Base-by-base conservation (phyloP, 2,329 filamentous ascomycete genomes). In the Penicillium griseofulvum region DNA sequence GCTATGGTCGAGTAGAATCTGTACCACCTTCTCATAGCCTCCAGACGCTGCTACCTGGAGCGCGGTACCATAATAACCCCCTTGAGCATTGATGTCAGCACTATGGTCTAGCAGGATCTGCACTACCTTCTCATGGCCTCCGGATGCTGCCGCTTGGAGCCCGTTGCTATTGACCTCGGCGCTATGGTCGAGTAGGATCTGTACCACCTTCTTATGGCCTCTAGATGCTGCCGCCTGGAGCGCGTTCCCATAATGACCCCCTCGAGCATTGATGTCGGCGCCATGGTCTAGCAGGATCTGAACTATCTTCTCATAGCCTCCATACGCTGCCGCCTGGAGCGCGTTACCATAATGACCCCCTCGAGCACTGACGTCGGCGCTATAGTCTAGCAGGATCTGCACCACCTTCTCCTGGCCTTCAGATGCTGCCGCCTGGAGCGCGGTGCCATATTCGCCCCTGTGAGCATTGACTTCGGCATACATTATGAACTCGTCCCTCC, bases 1-100 rank as follows among this genome's bases (percentile, higher is more conserved):
- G 19, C 51, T 51, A 33, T 29, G 42, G 31, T 54, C 50, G n/a
- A n/a, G n/a, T n/a, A 58, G 36, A 24, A 24, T 47, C 10, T 56
- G 53, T 1, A 50, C 49, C 5, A 58, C 3, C 0, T 36, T 28
- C 17, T 48, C 16, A 24, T 53, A 5, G 28, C 43, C 26, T 26
- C 6, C 0, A 0, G 0, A 2, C 19, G 14, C 14, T 28, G 43
- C 38, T 0, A 42, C 41, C 19, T 52, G 48, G 39, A 60, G 49
- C 10, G 55, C 52, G 31, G 24, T 43, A 3, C 52, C 47, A 33
- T 16, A 38, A 1, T 2, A 0, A 10, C 42, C 43, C 38, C 43
- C 29, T 12, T 33, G 28, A 5, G 46, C 19, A 17, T 54, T 56
- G 2, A 56, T 16, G 11, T 55, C 43, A 10, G 56, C 52, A n/a